A percentile compares a stretch with the other conserved stretches of the same genome.
Conservation (phyloP, 768 basidiomycete genomes). For the Trametes villosa region DNA sequence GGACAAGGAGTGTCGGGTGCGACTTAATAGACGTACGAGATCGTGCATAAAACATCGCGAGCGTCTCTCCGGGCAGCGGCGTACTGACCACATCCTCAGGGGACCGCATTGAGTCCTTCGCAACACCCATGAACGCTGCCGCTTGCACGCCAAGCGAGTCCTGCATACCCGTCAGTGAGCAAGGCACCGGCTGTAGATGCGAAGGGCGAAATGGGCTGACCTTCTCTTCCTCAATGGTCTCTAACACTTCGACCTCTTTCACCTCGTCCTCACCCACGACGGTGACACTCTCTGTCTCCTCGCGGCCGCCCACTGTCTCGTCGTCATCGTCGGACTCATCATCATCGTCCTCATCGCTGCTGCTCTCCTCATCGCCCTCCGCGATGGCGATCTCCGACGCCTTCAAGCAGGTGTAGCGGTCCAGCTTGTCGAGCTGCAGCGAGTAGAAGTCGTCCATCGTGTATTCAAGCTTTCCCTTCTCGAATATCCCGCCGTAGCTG, state of each 20-base stretch:
- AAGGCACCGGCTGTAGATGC: too few relatives aligned
- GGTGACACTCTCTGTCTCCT: slow-evolving; percentile 31
- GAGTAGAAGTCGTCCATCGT: slow-evolving; percentile 89
- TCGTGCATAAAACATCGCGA: slow-evolving; percentile 83
- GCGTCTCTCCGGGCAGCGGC: slow-evolving; percentile 82
- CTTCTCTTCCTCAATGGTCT: slow-evolving; percentile 30
- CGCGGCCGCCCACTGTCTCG: slow-evolving; percentile 41
- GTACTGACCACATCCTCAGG: slow-evolving; percentile 77
- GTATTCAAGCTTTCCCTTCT: slow-evolving; percentile 80
- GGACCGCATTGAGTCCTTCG: slow-evolving; percentile 59
- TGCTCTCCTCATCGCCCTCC: slow-evolving; percentile 65
- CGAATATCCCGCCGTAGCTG: slow-evolving; percentile 90
- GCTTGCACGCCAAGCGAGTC: slow-evolving; percentile 49
- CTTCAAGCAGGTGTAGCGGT: slow-evolving; percentile 75
- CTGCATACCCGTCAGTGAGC: slow-evolving; percentile 21
- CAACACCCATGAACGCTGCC: slow-evolving; percentile 63
- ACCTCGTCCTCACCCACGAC: slow-evolving; percentile 30
- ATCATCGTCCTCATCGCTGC: slow-evolving; percentile 62
- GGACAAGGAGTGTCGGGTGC: not conserved
- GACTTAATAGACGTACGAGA: slow-evolving; percentile 58
- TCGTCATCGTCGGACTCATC: slow-evolving; percentile 56
- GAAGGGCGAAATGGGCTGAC: not conserved
- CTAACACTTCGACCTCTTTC: slow-evolving; percentile 33
- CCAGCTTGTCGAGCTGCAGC: slow-evolving; percentile 84
- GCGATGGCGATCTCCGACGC: slow-evolving; percentile 63